Conservation (phyloP, 2,329 filamentous ascomycete genomes). For the Colletotrichum costaricense region DNA sequence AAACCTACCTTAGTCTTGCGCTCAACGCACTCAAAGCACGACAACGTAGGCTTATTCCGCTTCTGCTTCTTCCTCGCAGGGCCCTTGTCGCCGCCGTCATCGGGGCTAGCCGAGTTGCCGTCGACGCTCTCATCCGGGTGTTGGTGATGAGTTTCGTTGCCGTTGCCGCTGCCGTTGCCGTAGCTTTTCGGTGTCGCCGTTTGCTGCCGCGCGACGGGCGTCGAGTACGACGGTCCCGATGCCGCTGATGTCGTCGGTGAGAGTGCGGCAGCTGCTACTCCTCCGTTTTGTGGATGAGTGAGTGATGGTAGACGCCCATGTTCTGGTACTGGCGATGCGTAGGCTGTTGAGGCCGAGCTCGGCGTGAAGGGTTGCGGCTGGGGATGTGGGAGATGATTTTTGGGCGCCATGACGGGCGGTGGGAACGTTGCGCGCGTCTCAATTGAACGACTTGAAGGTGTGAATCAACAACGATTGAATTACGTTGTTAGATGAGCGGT, state of each 20-base stretch:
- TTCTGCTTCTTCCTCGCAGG: conserved; percentile 79
- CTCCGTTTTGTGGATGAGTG: not conserved
- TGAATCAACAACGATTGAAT: too few species aligned
- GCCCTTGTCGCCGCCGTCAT: conserved; percentile 37
- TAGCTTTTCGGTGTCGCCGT: not conserved
- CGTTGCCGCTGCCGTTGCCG: not conserved
- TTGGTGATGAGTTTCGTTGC: not conserved
- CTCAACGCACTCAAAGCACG: conserved; percentile 83
- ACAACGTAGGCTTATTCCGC: conserved; percentile 85
- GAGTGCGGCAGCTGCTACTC: not conserved
- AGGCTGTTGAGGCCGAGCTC: conserved; percentile 24
- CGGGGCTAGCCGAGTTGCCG: conserved; percentile 25
- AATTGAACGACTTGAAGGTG: too few species aligned
- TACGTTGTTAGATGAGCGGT: not conserved
- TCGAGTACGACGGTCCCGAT: not conserved
- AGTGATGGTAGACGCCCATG: conserved; percentile 16
- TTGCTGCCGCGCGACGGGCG: not conserved
- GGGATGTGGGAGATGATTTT: not conserved
- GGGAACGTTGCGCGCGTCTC: not conserved
- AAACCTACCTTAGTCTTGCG: conserved; percentile 79
- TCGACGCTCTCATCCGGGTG: conserved; percentile 12
- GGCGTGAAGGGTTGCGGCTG: conserved; percentile 19
- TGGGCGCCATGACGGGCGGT: conserved; percentile 12
- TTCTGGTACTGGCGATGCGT: conserved; percentile 28
- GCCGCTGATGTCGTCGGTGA: not conserved